phyloP scores from a whole-genome alignment of 2,329 filamentous ascomycete genomes.

The Microthyrium microscopicum region DNA sequence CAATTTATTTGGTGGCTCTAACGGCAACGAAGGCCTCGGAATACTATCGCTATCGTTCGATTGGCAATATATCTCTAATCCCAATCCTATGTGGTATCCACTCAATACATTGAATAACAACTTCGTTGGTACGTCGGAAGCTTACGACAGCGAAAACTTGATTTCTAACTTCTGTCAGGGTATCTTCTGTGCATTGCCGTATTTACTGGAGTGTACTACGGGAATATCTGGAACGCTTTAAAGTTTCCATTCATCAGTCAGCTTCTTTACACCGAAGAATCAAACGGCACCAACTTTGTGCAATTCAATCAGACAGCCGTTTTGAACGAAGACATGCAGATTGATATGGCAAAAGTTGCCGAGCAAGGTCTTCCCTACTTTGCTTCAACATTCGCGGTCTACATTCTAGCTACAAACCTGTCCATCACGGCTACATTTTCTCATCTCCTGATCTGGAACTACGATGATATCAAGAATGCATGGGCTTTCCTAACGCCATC shows the following conservation, averaged over 20 bases:
- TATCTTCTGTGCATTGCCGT: conserved; percentile 11
- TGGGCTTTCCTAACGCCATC: conserved; percentile 16
- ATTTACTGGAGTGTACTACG: conserved; percentile 9
- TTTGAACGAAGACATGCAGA: conserved; percentile 7
- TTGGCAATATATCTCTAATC: conserved; percentile 8
- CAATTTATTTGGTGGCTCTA: conserved; percentile 9
- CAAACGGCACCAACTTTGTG: conserved; percentile 8
- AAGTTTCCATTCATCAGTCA: conserved; percentile 10
- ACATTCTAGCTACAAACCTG: conserved; percentile 9
- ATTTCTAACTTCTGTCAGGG: no score
- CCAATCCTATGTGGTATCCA: conserved; percentile 7
- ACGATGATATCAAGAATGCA: conserved; percentile 21
- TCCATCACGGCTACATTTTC: conserved; percentile 8
- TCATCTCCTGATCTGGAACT: conserved; percentile 10
- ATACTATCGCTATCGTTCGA: conserved; percentile 7
- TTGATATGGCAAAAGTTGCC: conserved; percentile 6
- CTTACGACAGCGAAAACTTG: no score
- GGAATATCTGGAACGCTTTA: conserved; percentile 6
- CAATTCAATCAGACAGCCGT: conserved; percentile 9
- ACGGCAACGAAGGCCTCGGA: conserved; percentile 9
- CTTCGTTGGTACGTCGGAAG: no score
- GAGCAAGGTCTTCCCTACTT: conserved; percentile 9
- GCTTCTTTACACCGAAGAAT: conserved; percentile 6
- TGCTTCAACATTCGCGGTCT: conserved; percentile 7
- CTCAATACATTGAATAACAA: conserved; percentile 7